Evolutionary conservation across 2,329 filamentous ascomycete species (phyloP).

Genomic region (Emergomyces orientalis): DNA sequence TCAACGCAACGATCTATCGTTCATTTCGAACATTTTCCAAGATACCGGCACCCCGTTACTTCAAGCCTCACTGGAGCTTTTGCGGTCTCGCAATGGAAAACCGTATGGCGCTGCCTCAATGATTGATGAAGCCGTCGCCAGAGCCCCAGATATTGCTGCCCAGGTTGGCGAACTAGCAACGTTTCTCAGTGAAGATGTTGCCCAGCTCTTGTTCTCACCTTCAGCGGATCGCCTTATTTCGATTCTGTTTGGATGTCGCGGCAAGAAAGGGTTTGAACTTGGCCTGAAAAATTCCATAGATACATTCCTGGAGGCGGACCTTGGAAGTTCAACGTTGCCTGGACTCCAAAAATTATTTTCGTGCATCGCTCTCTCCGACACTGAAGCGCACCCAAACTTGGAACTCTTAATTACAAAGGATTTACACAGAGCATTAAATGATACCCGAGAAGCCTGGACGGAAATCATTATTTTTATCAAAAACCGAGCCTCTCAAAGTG

Average conservation of each 20-base stretch:
- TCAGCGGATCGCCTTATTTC: conserved; percentile 59
- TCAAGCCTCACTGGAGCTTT: conserved; percentile 41
- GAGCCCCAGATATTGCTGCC: conserved; percentile 34
- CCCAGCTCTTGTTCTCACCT: conserved; percentile 55
- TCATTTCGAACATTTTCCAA: conserved; percentile 28
- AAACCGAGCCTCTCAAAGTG: conserved; percentile 28
- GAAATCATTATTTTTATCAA: conserved; percentile 31
- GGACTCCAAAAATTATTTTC: conserved; percentile 33
- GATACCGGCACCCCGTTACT: conserved; percentile 34
- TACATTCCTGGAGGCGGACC: conserved; percentile 26
- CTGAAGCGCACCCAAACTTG: conserved; percentile 28
- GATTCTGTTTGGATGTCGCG: conserved; percentile 50
- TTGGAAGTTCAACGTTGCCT: conserved; percentile 25
- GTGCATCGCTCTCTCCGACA: conserved; percentile 29
- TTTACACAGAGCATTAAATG: conserved; percentile 29
- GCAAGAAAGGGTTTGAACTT: conserved; percentile 34
- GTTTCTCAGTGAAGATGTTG: conserved; percentile 49
- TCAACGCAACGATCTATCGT: conserved; percentile 20
- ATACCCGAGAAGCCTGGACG: conserved; percentile 30
- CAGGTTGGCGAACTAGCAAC: conserved; percentile 36
- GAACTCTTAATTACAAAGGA: conserved; percentile 28
- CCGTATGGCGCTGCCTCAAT: conserved; percentile 56
- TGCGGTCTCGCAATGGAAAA: conserved; percentile 52
- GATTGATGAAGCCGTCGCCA: conserved; percentile 45
- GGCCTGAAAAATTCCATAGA: conserved; percentile 30